Conservation (phyloP, 2,329 filamentous ascomycete species). For the Fusarium austroafricanum region DNA sequence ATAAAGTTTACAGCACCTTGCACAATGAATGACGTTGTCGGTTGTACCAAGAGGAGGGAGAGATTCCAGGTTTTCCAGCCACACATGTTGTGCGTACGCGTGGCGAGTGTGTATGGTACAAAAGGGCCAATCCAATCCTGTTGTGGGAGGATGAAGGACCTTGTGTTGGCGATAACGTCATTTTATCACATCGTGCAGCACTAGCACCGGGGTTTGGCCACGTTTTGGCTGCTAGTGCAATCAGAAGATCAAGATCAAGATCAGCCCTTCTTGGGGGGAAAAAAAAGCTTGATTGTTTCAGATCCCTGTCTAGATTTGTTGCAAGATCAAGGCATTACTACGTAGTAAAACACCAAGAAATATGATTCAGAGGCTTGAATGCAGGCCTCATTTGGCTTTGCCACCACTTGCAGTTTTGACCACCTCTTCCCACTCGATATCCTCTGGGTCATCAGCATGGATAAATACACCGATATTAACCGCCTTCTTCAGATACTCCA, state of each 20-base stretch:
- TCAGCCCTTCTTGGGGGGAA: background rate
- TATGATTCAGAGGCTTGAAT: background rate
- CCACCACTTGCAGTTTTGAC: conserved; percentile 23
- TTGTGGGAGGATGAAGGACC: background rate
- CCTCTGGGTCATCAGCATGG: conserved; percentile 28
- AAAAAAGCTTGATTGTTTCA: conserved; percentile 27
- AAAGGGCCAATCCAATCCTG: conserved; percentile 26
- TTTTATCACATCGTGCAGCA: conserved; percentile 27
- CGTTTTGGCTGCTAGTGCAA: conserved; percentile 20
- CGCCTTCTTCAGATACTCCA: conserved; percentile 37
- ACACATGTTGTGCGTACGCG: conserved; percentile 28
- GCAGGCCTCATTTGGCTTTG: conserved; percentile 3
- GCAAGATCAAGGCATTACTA: background rate
- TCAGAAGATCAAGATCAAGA: conserved; percentile 7
- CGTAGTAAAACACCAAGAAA: background rate
- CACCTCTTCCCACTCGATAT: conserved; percentile 27
- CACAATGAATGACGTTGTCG: conserved; percentile 39
- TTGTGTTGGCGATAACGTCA: conserved; percentile 34
- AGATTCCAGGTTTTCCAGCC: conserved; percentile 44
- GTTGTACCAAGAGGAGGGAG: conserved; percentile 1
- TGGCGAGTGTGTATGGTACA: conserved; percentile 32
- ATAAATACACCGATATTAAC: conserved; percentile 30
- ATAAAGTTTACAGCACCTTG: conserved; percentile 6
- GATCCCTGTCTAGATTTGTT: conserved; percentile 4
- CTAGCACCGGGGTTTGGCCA: conserved; percentile 26